phyloP scores from a whole-genome alignment of 257 asterid species.

The Anisodus tanguticus region DNA sequence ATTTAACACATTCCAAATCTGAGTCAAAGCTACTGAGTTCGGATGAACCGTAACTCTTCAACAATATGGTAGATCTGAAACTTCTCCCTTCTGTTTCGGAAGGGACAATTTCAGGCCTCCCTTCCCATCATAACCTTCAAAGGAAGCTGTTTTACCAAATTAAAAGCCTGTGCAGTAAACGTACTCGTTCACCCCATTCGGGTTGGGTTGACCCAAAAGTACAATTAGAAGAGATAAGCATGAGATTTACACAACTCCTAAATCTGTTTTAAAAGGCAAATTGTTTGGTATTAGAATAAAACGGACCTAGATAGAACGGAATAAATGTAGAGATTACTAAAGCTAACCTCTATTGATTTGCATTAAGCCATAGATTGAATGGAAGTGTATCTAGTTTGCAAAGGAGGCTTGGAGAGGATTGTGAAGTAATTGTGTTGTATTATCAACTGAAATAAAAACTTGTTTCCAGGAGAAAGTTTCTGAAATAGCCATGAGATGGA shows the following conservation, averaged over 20 bases:
- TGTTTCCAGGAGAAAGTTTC: conserved; percentile 62
- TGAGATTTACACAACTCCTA: background rate
- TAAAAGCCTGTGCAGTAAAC: no score
- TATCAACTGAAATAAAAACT: background rate
- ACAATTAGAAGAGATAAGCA: background rate
- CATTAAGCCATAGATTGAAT: background rate
- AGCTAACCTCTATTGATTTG: background rate
- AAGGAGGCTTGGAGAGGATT: background rate
- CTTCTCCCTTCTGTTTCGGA: background rate
- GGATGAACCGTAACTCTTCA: no score
- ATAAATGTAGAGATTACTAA: background rate
- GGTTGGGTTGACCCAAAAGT: background rate
- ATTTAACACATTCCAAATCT: no score
- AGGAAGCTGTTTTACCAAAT: no score
- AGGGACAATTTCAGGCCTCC: background rate
- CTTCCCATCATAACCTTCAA: background rate
- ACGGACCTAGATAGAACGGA: background rate
- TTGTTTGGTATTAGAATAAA: background rate
- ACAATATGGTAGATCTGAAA: background rate
- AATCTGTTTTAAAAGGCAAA: background rate
- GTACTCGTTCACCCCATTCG: no score
- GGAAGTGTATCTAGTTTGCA: background rate
- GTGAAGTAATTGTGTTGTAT: background rate
- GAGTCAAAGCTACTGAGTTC: no score
- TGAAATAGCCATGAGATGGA: conserved; percentile 86